These are phyloP conservation scores for Solanum tarijense DNA, from an alignment of 257 asterid genomes.

Conservation along the genomic window DNA sequence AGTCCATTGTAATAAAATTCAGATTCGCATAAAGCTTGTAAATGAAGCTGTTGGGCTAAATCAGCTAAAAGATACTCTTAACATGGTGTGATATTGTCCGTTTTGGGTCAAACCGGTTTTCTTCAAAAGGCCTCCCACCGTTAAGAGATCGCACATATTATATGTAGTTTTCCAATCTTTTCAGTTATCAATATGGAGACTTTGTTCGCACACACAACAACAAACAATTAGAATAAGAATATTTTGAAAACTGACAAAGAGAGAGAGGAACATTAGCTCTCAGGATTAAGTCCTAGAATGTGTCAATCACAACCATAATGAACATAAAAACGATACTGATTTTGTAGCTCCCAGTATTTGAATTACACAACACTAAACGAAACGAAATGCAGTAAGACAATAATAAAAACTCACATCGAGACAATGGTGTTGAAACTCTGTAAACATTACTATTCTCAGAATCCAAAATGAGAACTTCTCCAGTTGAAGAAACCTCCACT, in stretches of 20 bases:
- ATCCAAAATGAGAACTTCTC: constrained; percentile 68
- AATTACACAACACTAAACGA: background rate
- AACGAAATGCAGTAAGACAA: background rate
- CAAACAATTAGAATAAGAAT: constrained; percentile 15
- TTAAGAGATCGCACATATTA: background rate
- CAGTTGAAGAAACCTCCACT: constrained; percentile 57
- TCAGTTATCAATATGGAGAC: no score
- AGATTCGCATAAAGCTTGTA: constrained; percentile 22
- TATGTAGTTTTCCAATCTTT: background rate
- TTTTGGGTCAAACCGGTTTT: background rate
- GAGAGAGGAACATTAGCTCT: background rate
- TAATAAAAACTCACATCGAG: constrained; percentile 56
- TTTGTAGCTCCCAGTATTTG: background rate
- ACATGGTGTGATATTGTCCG: background rate
- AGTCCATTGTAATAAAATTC: constrained; percentile 8
- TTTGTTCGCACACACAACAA: no score
- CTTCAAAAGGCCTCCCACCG: background rate
- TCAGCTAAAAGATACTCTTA: background rate
- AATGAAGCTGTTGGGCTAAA: background rate
- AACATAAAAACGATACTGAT: background rate
- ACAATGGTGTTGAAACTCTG: constrained; percentile 68
- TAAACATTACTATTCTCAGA: constrained; percentile 79
- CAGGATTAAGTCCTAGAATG: background rate
- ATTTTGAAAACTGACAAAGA: background rate
- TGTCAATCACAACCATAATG: background rate